Conservation (phyloP, 345 rosid species). For the Ceriops tagal region DNA sequence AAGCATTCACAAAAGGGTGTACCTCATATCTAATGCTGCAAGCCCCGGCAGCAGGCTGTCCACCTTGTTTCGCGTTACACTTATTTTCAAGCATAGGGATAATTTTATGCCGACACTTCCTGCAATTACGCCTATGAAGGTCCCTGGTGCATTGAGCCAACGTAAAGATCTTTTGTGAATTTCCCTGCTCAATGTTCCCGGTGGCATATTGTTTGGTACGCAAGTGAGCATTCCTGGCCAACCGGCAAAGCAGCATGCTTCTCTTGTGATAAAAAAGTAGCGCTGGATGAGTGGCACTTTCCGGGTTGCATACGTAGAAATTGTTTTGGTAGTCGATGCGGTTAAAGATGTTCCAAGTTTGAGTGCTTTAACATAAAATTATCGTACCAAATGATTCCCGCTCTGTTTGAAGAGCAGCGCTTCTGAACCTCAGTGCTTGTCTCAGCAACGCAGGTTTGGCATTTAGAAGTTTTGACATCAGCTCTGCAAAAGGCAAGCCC, state of each 20-base stretch:
- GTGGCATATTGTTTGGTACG: not conserved
- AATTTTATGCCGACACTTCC: not conserved
- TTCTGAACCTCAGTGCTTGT: not conserved
- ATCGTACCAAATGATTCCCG: not conserved
- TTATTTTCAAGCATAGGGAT: not conserved
- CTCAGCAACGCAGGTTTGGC: not conserved
- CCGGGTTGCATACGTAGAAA: not conserved
- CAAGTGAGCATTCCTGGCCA: not conserved
- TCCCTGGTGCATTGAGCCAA: conserved; percentile 2
- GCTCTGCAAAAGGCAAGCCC: not conserved
- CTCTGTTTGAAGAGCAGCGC: not conserved
- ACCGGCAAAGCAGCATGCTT: not conserved
- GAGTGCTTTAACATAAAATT: not conserved
- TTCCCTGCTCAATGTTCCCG: not conserved
- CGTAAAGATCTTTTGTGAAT: not conserved
- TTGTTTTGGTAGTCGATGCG: not conserved
- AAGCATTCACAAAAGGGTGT: not conserved
- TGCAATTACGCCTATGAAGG: not conserved
- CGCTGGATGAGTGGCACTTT: not conserved
- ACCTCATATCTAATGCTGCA: not conserved
- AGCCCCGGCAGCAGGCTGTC: not conserved
- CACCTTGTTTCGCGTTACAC: not conserved
- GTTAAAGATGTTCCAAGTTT: not conserved
- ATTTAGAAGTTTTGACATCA: not conserved
- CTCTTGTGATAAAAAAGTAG: not conserved